These are phyloP conservation scores for Phytophthora multivora DNA, from an alignment of 352 stramenopile species.

Conservation along the genomic window DNA sequence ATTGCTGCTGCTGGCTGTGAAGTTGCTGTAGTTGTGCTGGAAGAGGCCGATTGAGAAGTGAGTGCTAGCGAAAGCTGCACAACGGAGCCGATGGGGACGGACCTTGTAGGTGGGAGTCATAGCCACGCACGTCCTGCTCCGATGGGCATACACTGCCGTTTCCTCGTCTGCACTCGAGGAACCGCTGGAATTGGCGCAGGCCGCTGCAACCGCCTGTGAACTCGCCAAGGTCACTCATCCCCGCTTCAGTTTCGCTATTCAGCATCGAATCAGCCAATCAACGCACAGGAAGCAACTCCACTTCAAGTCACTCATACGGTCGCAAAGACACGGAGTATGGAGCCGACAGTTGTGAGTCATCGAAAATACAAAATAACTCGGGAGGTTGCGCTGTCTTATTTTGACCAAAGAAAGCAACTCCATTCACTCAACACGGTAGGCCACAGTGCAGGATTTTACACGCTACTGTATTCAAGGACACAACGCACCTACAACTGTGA, in stretches of 20 bases:
- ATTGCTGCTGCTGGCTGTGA: constrained; percentile 7
- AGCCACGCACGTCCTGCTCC: constrained; percentile 18
- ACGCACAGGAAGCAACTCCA: not conserved
- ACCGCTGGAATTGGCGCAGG: constrained; percentile 18
- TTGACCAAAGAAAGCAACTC: not conserved
- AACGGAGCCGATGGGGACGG: not conserved
- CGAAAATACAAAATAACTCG: constrained; percentile 11
- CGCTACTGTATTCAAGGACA: too few species aligned
- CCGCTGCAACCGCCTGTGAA: not conserved
- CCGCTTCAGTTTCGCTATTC: constrained; percentile 3
- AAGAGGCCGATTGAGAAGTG: constrained; percentile 21
- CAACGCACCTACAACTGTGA: too few species aligned
- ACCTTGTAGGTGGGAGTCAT: constrained; percentile 8
- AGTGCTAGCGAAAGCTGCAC: not conserved
- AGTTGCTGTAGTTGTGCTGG: constrained; percentile 9
- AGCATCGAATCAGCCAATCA: constrained; percentile 7
- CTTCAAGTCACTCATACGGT: constrained; percentile 32
- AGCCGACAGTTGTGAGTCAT: constrained; percentile 11
- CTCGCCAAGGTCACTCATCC: constrained; percentile 1
- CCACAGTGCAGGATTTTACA: too few species aligned
- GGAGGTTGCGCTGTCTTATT: constrained; percentile 6
- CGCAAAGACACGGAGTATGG: constrained; percentile 7
- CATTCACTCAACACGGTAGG: too few species aligned
- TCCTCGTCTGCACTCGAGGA: not conserved
- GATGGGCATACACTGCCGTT: constrained; percentile 2